A percentile compares a stretch with the other conserved stretches of the same genome.
Evolutionary conservation across 2,329 filamentous ascomycete species (phyloP).

Genomic region (Chalaropsis ovoidea): DNA sequence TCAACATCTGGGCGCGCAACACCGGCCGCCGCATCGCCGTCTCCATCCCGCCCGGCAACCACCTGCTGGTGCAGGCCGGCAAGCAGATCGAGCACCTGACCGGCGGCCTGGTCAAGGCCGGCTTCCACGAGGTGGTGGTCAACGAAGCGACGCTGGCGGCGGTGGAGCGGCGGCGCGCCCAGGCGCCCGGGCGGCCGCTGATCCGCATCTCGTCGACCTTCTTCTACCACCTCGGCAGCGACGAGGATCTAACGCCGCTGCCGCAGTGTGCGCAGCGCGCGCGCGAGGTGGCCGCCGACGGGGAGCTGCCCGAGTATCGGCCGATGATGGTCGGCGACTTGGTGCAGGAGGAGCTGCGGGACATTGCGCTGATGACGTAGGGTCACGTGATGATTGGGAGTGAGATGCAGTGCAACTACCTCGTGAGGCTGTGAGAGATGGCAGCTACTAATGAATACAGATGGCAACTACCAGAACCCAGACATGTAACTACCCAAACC

Average conservation of each 20-base stretch:
- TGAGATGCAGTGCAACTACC: not conserved
- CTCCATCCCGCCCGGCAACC: slow-evolving; percentile 47
- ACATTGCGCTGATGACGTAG: slow-evolving; percentile 37
- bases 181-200: slow-evolving; percentile 42
- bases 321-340: slow-evolving; percentile 50
- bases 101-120: slow-evolving; percentile 51
- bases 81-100: slow-evolving; percentile 55
- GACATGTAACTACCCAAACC: not conserved
- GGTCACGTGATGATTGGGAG: not conserved
- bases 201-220: slow-evolving; percentile 51
- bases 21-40: slow-evolving; percentile 50
- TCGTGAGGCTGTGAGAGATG: not conserved
- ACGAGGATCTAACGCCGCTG: slow-evolving; percentile 46
- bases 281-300: slow-evolving; percentile 43
- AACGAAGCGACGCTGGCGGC: slow-evolving; percentile 43
- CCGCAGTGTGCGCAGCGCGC: slow-evolving; percentile 40
- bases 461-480: not conserved
- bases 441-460: not conserved
- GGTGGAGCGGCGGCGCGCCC: slow-evolving; percentile 36
- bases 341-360: slow-evolving; percentile 39
- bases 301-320: slow-evolving; percentile 36
- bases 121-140: slow-evolving; percentile 53
- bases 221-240: slow-evolving; percentile 51
- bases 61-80: slow-evolving; percentile 51
- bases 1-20: slow-evolving; percentile 55